phyloP scores from a whole-genome alignment of 2,329 filamentous ascomycete genomes.

The Claviceps purpurea region DNA sequence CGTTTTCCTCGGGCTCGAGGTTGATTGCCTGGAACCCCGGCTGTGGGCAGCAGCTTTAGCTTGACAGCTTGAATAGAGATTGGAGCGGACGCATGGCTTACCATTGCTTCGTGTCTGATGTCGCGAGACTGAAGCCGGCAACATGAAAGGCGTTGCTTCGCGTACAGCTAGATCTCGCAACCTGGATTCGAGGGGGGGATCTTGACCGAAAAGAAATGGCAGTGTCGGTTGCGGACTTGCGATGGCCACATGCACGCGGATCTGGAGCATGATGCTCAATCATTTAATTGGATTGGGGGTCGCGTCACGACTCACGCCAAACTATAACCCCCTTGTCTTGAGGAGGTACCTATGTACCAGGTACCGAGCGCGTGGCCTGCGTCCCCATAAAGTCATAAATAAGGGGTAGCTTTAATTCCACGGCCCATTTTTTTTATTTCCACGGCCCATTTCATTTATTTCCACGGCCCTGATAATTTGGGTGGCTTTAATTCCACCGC shows the following conservation, averaged over 20 bases:
- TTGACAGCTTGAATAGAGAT: background rate
- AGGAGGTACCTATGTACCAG: background rate
- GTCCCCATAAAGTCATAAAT: background rate
- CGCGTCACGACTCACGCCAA: background rate
- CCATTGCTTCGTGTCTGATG: background rate
- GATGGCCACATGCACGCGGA: background rate
- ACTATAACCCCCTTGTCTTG: background rate
- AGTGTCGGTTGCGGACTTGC: background rate
- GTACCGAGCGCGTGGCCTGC: background rate
- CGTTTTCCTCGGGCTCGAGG: constrained; percentile 80
- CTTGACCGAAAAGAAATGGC: background rate
- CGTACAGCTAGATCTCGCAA: background rate
- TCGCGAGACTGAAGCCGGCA: background rate
- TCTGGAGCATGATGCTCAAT: background rate
- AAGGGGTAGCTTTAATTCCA: too few species aligned
- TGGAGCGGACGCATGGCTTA: background rate
- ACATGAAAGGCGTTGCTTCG: background rate
- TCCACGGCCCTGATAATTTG: too few species aligned
- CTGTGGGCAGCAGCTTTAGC: constrained; percentile 19
- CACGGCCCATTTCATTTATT: too few species aligned
- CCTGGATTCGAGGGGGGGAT: background rate
- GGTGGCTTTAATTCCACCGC: too few species aligned
- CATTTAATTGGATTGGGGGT: background rate
- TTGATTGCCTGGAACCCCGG: constrained; percentile 78
- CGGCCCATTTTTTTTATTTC: too few species aligned